phyloP scores from a whole-genome alignment of 2,329 filamentous ascomycete genomes.

The Claviceps monticola region DNA sequence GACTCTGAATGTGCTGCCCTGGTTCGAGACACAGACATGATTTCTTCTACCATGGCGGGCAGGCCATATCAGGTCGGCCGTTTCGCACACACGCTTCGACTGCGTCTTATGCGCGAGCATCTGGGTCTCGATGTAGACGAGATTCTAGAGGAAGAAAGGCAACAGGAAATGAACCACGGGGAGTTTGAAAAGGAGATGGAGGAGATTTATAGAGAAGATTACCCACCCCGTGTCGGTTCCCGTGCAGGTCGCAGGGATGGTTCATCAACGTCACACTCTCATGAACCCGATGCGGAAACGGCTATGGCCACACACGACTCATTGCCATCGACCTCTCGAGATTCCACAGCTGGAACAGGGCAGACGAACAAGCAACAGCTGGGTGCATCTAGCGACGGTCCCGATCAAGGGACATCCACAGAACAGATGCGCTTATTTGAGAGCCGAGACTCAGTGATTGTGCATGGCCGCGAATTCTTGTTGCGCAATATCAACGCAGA shows the following conservation, averaged over 20 bases:
- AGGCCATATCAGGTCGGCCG: constrained; percentile 78
- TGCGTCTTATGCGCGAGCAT: constrained; percentile 93
- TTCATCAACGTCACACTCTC: constrained; percentile 18
- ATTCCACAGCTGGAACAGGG: background rate
- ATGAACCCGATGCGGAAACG: constrained; percentile 34
- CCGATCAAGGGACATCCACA: constrained; percentile 60
- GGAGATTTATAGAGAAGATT: constrained; percentile 41
- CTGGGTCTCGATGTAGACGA: constrained; percentile 91
- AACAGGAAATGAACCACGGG: constrained; percentile 48
- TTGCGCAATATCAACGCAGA: constrained; percentile 49
- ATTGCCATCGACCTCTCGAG: constrained; percentile 3
- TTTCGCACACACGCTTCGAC: constrained; percentile 83
- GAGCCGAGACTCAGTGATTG: constrained; percentile 57
- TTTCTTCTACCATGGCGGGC: constrained; percentile 83
- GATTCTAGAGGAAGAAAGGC: constrained; percentile 65
- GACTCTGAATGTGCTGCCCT: constrained; percentile 88
- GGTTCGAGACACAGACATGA: constrained; percentile 84
- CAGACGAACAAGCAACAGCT: constrained; percentile 39
- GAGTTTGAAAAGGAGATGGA: constrained; percentile 46
- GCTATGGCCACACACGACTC: constrained; percentile 34
- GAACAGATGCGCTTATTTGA: constrained; percentile 44
- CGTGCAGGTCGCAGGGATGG: constrained; percentile 28
- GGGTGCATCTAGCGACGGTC: constrained; percentile 66
- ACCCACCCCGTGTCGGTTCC: background rate
- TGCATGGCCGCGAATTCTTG: constrained; percentile 59